Conservation (phyloP, 306 rosid genomes). For the Trifolium pratense region DNA sequence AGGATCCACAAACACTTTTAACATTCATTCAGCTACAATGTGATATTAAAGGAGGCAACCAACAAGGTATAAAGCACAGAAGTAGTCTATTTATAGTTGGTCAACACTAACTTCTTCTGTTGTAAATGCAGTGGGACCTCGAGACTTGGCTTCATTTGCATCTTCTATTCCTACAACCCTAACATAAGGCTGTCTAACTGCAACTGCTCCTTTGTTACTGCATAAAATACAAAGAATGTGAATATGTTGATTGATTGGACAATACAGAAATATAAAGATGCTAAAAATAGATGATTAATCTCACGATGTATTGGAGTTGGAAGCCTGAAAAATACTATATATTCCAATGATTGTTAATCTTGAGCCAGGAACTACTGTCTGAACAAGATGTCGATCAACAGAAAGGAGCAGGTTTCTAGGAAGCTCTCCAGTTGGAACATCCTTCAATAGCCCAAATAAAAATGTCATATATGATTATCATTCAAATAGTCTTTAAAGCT, state of each 20-base stretch:
- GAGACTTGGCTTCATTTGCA: slow-evolving; percentile 71
- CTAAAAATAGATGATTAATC: slow-evolving; percentile 36
- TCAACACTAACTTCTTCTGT: slow-evolving; percentile 70
- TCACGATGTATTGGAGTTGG: slow-evolving; percentile 81
- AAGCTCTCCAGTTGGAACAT: slow-evolving; percentile 98
- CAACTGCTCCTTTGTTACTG: slow-evolving; percentile 96
- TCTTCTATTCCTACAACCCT: slow-evolving; percentile 96
- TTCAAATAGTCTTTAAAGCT: neutral
- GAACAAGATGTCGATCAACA: slow-evolving; percentile 95
- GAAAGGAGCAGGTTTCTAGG: slow-evolving; percentile 97
- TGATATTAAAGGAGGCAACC: slow-evolving; percentile 18
- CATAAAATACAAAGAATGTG: slow-evolving; percentile 35
- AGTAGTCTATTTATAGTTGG: slow-evolving; percentile 25
- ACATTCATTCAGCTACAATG: slow-evolving; percentile 21
- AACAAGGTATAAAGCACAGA: slow-evolving; percentile 27
- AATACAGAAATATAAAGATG: slow-evolving; percentile 12
- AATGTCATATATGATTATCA: slow-evolving; percentile 23
- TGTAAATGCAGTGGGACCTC: slow-evolving; percentile 71
- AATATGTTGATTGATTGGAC: neutral
- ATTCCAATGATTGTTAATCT: slow-evolving; percentile 93
- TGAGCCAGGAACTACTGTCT: slow-evolving; percentile 94
- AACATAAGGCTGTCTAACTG: slow-evolving; percentile 94
- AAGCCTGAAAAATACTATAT: slow-evolving; percentile 89
- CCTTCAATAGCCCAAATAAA: slow-evolving; percentile 61
- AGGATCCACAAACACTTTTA: neutral